A percentile compares a stretch with the other conserved stretches of the same genome.
phyloP scores from a whole-genome alignment of 352 stramenopile species.

The Phytophthora colocasiae region DNA sequence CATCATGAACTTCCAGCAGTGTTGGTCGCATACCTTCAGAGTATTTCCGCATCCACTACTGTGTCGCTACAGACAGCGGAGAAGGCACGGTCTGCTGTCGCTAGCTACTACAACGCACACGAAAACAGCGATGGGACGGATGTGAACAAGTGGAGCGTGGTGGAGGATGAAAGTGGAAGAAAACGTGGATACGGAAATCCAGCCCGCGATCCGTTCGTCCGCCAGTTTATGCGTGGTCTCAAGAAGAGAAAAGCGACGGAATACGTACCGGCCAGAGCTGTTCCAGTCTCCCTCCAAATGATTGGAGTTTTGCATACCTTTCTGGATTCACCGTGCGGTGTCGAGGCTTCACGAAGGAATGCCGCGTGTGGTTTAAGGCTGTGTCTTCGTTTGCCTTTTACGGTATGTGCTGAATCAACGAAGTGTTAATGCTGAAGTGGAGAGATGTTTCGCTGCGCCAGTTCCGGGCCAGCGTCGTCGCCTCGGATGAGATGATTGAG shows the following conservation, averaged over 20 bases:
- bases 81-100: neutral
- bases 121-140: conserved; percentile 14
- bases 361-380: too few relatives aligned
- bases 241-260: conserved; percentile 11
- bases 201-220: conserved; percentile 3
- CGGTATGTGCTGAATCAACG: too few relatives aligned
- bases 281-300: too few relatives aligned
- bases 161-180: neutral
- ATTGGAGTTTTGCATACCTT: too few relatives aligned
- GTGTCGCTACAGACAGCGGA: neutral
- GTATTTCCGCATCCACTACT: conserved; percentile 9
- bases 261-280: conserved; percentile 1
- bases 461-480: too few relatives aligned
- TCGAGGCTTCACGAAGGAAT: too few relatives aligned
- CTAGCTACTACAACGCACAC: conserved; percentile 9
- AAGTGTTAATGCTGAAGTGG: too few relatives aligned
- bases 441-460: too few relatives aligned
- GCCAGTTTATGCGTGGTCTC: conserved; percentile 6
- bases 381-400: too few relatives aligned
- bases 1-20: conserved; percentile 15
- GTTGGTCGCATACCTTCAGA: conserved; percentile 9
- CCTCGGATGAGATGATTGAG: too few relatives aligned
- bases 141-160: conserved; percentile 2
- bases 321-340: too few relatives aligned
- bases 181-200: conserved; percentile 5